Evolutionary conservation across 2,329 filamentous ascomycete species (phyloP), one percentile per base, ranked within the genome.

Genomic region (Paecilomyces fulvus): DNA sequence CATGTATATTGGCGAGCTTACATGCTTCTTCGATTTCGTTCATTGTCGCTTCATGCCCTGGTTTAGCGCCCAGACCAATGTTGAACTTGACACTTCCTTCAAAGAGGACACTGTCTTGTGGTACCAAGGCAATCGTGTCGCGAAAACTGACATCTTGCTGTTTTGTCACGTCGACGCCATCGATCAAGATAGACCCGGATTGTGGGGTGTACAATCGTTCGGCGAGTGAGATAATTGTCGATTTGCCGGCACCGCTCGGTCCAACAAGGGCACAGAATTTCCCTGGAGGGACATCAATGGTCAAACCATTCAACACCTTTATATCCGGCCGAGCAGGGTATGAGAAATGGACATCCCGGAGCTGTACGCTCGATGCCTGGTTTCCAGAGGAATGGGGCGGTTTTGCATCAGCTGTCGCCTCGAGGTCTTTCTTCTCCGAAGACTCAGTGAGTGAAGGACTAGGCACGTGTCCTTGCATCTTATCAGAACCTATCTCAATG

Each of bases 71-170:
- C 3, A 79, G 83, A 63, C 90, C 88, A 11, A 91, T 78, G 65
- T 91, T 91, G 57, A 79, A 83, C 52, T 87, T 79, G 30, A 91
- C 76, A 0, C 87, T 89, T 48, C 88, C 88, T 3, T 85, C 88
- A 72, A 91, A 90, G 14, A 91, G 78, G 1, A 90, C 86, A 0
- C 87, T 87, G 61, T 91, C 87, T 73, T 89, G 85, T 3, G 88
- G 87, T 55, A 91, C 90, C 62, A 91, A 90, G 52, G 86, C 85
- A 2, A 91, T 73, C 0, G 86, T 79, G 17, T 82, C 84, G 28
- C 88, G 80, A n/a, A 91, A 75, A 56, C 87, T 87, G 14, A 33
- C 31, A 14, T 33, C 31, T 14, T 33, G 6, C 31, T 4, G 10
- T 33, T 33, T 33, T 33, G 31, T 33, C 31, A 33, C 31, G 5